Evolutionary conservation across 352 stramenopile species (phyloP), one percentile per base, ranked within the genome.

Genomic region (Phytophthora pseudosyringae): DNA sequence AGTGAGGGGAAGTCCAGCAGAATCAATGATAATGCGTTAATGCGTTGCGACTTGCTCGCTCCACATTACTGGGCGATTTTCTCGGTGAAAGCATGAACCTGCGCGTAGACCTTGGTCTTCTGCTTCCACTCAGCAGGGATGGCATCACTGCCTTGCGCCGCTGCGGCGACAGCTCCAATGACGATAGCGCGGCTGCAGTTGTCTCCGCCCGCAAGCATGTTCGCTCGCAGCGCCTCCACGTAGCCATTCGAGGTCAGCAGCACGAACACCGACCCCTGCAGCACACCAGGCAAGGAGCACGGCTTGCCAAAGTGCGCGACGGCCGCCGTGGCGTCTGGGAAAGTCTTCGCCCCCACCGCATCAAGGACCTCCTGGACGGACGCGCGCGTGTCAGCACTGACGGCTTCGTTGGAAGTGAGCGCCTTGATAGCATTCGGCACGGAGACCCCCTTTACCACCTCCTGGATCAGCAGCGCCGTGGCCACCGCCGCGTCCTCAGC

Each of bases 171-270:
- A 33, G 83, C 83, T 29, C 83, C 83, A 41, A 91, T 76, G 26
- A 89, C 64, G 49, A 91, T 86, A 25, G 80, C 73, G 26, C 83
- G 78, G 28, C 83, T 89, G 67, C 80, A 89, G 71, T 89, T 91
- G 76, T 91, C 83, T 26, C 80, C 80, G 16, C 83, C 83, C 0
- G 83, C 78, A 29, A 80, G 16, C 50, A 90, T 77, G 45, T 91
- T 91, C 38, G 70, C 59, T 38, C 78, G 76, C 36, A 91, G 36
- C 1, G 80, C 76, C 28, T 83, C 76, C 25, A 75, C 65, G 50
- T 83, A 88, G 32, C 47, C 59, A 31, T 26, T 56, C 26, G 67
- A 76, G 18, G 80, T 84, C 40, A 91, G 58, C 35, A 91, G 64
- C 45, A 89, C 75, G 63, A 78, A 91, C 32, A 91, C 58, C 49